These are phyloP conservation scores for Asclepias syriaca DNA, from an alignment of 257 asterid genomes.

Conservation along the genomic window DNA sequence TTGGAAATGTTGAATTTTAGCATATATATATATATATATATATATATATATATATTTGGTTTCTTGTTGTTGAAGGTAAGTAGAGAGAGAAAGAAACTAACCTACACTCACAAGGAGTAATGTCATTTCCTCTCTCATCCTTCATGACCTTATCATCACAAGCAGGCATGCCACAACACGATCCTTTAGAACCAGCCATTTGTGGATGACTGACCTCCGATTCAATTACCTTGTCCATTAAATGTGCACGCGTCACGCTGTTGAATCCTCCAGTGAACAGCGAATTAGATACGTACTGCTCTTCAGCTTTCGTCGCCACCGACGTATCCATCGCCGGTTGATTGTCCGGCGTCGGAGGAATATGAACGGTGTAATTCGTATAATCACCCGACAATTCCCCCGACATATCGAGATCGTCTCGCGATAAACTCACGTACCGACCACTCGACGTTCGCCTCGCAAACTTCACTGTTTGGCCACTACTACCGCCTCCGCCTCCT, in stretches of 20 bases:
- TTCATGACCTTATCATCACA: conserved; percentile 85
- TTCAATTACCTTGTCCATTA: conserved; percentile 91
- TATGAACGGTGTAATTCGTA: conserved; percentile 75
- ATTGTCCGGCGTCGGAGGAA: conserved; percentile 87
- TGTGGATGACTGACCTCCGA: conserved; percentile 77
- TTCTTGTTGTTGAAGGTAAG: too few relatives aligned
- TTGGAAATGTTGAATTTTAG: too few relatives aligned
- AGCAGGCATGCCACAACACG: conserved; percentile 66
- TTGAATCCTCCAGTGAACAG: conserved; percentile 81
- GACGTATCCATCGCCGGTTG: conserved; percentile 63
- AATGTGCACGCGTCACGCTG: conserved; percentile 84
- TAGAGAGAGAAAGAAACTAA: background rate
- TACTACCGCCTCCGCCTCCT: background rate
- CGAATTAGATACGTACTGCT: conserved; percentile 80
- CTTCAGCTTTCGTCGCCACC: conserved; percentile 79
- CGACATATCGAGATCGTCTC: conserved; percentile 76
- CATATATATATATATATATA: too few relatives aligned
- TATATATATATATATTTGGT: too few relatives aligned
- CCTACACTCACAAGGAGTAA: conserved; percentile 87
- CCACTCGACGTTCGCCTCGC: conserved; percentile 83
- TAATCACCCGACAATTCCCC: conserved; percentile 57
- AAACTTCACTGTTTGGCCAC: conserved; percentile 67
- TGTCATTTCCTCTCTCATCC: conserved; percentile 73
- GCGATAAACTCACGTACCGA: conserved; percentile 61
- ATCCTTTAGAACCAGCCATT: conserved; percentile 86